Conservation (phyloP, 164 flowering plant species). For the Aristolochia fimbriata region DNA sequence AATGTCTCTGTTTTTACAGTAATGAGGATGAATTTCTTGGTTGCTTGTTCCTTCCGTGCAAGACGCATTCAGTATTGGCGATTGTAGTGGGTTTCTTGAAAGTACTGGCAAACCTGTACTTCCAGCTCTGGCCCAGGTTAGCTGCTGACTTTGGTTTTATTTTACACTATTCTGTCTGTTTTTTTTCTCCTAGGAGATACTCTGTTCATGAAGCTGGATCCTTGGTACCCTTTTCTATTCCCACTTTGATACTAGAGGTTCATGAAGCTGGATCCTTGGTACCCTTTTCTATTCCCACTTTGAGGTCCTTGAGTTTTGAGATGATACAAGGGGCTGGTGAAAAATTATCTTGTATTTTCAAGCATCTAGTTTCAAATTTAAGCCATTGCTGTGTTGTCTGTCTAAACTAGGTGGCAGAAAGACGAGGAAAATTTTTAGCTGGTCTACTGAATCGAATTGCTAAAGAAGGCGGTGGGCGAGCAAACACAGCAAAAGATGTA, state of each 20-base stretch:
- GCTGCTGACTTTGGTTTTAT: background rate
- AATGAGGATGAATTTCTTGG: constrained; percentile 25
- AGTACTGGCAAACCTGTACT: constrained; percentile 74
- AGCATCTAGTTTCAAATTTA: background rate
- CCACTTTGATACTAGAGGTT: too few species aligned
- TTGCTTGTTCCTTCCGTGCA: constrained; percentile 69
- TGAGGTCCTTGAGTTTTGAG: too few species aligned
- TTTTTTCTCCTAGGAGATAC: too few species aligned
- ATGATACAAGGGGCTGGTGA: too few species aligned
- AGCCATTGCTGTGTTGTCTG: too few species aligned
- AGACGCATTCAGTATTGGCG: constrained; percentile 87
- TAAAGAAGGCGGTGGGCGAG: constrained; percentile 68
- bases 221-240: too few species aligned
- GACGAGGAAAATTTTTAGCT: constrained; percentile 84
- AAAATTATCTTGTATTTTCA: background rate
- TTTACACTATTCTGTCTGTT: too few species aligned
- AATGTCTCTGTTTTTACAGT: too few species aligned
- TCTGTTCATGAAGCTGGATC: too few species aligned
- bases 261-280: too few species aligned
- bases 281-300: too few species aligned
- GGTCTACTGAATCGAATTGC: constrained; percentile 53
- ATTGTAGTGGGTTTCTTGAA: constrained; percentile 90
- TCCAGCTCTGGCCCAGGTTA: constrained; percentile 95
- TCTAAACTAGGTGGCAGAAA: constrained; percentile 80
- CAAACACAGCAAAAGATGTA: constrained; percentile 41